phyloP scores from a whole-genome alignment of 352 stramenopile species.

The Phytophthora hybrid region DNA sequence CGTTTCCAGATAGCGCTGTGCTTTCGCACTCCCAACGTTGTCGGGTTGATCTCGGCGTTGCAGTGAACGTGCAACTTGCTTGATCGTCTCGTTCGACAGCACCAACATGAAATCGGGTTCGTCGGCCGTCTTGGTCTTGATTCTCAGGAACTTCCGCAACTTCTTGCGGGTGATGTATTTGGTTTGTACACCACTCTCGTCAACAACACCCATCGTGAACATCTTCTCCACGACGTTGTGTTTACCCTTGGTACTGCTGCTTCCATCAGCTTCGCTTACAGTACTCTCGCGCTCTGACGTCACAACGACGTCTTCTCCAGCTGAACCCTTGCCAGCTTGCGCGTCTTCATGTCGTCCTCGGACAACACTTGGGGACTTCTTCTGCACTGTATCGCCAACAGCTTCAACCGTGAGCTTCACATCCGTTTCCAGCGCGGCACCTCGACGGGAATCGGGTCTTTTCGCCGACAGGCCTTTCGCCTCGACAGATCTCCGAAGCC shows the following conservation, averaged over 20 bases:
- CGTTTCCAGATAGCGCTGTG: conserved; percentile 19
- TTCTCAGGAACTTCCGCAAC: conserved; percentile 20
- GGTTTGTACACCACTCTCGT: conserved; percentile 1
- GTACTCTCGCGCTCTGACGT: not conserved
- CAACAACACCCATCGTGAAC: conserved; percentile 14
- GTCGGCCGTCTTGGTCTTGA: conserved; percentile 12
- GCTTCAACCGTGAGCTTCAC: conserved; percentile 3
- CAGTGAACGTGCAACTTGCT: conserved; percentile 7
- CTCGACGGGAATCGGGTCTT: conserved; percentile 22
- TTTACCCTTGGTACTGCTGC: not conserved
- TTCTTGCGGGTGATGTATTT: conserved; percentile 24
- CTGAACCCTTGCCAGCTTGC: conserved; percentile 3
- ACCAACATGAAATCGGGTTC: conserved; percentile 29
- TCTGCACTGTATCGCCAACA: conserved; percentile 2
- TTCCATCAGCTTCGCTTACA: not conserved
- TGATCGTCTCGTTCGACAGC: conserved; percentile 21
- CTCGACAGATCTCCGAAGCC: conserved; percentile 16
- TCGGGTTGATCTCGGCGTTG: not conserved
- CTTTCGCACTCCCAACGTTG: conserved; percentile 21
- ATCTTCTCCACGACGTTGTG: conserved; percentile 12
- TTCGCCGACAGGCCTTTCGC: conserved; percentile 24
- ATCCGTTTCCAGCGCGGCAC: conserved; percentile 26
- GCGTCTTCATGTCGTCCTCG: conserved; percentile 1
- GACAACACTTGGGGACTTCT: conserved; percentile 1
- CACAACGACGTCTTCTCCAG: not conserved